Evolutionary conservation across 352 stramenopile genomes (phyloP), one percentile per base, ranked within the genome.

Genomic region (Pythium rhizo-oryzae): DNA sequence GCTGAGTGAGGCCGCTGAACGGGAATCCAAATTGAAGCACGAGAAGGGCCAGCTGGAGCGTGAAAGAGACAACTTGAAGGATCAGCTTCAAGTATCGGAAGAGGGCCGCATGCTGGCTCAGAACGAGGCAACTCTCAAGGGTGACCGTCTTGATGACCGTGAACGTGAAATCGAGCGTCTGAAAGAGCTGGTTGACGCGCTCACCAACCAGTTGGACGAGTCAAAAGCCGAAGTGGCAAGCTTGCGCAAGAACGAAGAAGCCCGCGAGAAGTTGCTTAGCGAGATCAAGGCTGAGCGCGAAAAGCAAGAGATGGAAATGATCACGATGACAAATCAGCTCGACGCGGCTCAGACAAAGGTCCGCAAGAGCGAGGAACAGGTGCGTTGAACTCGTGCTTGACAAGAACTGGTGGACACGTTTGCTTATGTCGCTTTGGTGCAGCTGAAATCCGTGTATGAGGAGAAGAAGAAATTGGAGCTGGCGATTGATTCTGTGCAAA

Each of bases 401-500:
- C 44, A 51, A 51, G 9, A 15, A 28, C 23, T 15, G n/a, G 39
- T 37, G 35, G n/a, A 49, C 23, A 61, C 13, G 2, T 18, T 24
- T 30, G 46, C 12, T 18, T 43, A 24, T 33, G 23, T 63, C n/a
- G n/a, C n/a, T n/a, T 51, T 56, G 19, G 21, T 58, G 18, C 30
- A 61, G 47, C 39, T 65, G 21, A 63, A 62, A 60, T 7, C 19
- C 2, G 18, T 72, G 44, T 28, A 52, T 16, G 41, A 41, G 19
- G 44, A 67, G 23, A 67, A 68, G 44, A 25, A 50, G 19, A 64
- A 64, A n/a, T 23, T 69, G 12, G 46, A 69, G 37, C 23, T 65
- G 35, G 63, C 52, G 12, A 39, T 75, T 8, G 69, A 75, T 21
- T 63, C 69, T 8, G 69, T 47, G 4, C 62, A 71, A 25, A 62